These are phyloP conservation scores for Phytophthora fragariaefolia DNA, from an alignment of 352 stramenopile genomes.

Conservation along the genomic window DNA sequence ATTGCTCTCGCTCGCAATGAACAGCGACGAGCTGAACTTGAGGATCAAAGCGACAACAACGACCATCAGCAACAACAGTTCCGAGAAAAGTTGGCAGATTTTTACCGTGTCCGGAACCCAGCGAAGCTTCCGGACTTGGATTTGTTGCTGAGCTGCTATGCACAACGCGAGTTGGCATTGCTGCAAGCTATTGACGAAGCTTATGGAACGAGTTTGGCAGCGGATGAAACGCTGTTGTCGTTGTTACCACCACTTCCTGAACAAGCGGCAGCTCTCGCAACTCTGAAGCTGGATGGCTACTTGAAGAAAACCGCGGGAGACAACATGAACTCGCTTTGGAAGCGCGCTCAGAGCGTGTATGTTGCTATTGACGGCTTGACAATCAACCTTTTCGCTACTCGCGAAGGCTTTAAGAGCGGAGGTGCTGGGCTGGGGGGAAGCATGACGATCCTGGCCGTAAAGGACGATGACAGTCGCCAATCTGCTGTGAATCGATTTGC, in stretches of 20 bases:
- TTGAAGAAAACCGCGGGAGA: slow-evolving; percentile 39
- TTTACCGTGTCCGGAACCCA: slow-evolving; percentile 67
- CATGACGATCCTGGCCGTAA: slow-evolving; percentile 45
- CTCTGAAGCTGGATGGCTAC: slow-evolving; percentile 51
- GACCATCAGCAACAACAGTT: slow-evolving; percentile 36
- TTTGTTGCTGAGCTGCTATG: slow-evolving; percentile 55
- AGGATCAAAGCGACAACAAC: neutral
- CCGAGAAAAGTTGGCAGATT: slow-evolving; percentile 47
- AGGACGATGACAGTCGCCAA: slow-evolving; percentile 28
- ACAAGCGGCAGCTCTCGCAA: slow-evolving; percentile 38
- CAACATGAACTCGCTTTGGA: slow-evolving; percentile 40
- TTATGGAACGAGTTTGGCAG: slow-evolving; percentile 42
- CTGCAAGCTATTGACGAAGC: slow-evolving; percentile 56
- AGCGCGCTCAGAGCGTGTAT: slow-evolving; percentile 48
- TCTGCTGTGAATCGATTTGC: slow-evolving; percentile 40
- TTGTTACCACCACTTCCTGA: slow-evolving; percentile 41
- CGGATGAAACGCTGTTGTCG: slow-evolving; percentile 41
- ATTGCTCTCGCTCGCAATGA: slow-evolving; percentile 43
- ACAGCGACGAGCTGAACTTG: slow-evolving; percentile 11
- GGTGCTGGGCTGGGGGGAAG: slow-evolving; percentile 20
- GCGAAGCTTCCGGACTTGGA: slow-evolving; percentile 58
- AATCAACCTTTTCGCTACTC: slow-evolving; percentile 59
- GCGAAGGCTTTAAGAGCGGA: slow-evolving; percentile 66
- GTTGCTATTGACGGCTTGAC: slow-evolving; percentile 52
- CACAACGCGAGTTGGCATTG: slow-evolving; percentile 48